Base-by-base conservation (phyloP, 345 rosid genomes). In the Carallia brachiata region DNA sequence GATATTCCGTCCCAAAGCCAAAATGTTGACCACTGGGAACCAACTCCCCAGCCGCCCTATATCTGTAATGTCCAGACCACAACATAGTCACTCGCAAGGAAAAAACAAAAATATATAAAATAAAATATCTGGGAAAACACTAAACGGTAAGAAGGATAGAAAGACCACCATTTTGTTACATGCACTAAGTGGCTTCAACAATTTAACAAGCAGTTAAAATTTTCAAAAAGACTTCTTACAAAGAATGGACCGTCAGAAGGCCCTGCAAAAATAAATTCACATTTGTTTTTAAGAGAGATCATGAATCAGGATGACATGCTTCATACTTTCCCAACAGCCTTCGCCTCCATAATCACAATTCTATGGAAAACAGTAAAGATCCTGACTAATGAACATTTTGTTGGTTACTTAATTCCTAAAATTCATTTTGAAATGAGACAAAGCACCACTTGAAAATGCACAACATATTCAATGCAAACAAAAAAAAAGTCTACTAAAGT, bases 31-130 rank as follows among this genome's bases (percentile, higher is more conserved):
- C 27, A 36, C 19, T 37, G 47, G 54, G 50, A 36, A 57, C 31
- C n/a, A 52, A 12, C 32, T 64, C 70, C 66, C n/a, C 27, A 10
- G 19, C 82, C 57, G 67, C 57, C 63, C 71, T 75, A 69, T 76
- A 71, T 37, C 81, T 83, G 73, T 62, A 67, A 73, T 58, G 58
- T 52, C 61, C 12, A 61, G 70, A 66, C 58, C 0, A n/a, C 30
- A 52, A 27, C 17, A 30, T 52, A 18, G 27, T 19, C 68, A 56
- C 53, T 62, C 50, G 16, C 1, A 12, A 12, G 50, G 16, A 4
- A 44, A 12, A 44, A 12, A 44, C 16, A 12, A 44, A 40, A 1
- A 39, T 39, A 40, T 72, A 47, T 57, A 52, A 7, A 15, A 10
- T 27, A 37, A 27, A 36, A 56, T 74, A 64, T 57, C 34, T 8